A percentile compares a stretch with the other conserved stretches of the same genome.
Conservation (phyloP, 495 filamentous ascomycete species). For the Talaromyces liani region DNA sequence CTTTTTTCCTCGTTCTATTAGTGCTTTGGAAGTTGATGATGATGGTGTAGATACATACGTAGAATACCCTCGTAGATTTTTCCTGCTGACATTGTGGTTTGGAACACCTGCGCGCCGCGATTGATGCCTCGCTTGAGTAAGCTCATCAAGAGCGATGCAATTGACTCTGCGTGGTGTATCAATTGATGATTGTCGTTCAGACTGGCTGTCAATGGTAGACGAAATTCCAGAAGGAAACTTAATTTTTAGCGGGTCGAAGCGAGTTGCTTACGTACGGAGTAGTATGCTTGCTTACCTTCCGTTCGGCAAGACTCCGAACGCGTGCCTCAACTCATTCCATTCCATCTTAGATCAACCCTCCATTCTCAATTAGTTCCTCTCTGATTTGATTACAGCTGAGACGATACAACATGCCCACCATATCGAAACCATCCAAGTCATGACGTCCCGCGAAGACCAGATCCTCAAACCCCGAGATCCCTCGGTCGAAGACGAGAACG, state of each 20-base stretch:
- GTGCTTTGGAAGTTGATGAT: background rate
- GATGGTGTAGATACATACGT: constrained; percentile 32
- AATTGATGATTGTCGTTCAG: background rate
- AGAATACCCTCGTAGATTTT: constrained; percentile 70
- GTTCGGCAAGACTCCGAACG: background rate
- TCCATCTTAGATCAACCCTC: background rate
- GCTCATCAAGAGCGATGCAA: constrained; percentile 2
- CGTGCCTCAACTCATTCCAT: background rate
- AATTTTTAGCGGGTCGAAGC: background rate
- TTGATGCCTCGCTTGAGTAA: background rate
- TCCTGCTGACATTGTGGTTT: constrained; percentile 47
- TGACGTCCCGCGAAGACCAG: constrained; percentile 46
- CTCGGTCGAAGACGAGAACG: constrained; percentile 47
- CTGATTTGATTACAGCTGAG: background rate
- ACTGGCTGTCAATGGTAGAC: background rate
- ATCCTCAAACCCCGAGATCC: constrained; percentile 48
- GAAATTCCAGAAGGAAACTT: background rate
- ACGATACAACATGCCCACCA: constrained; percentile 24
- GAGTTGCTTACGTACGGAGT: background rate
- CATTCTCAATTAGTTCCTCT: background rate
- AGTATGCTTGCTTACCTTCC: too few relatives aligned
- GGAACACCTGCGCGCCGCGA: constrained; percentile 24
- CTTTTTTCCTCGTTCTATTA: constrained; percentile 29
- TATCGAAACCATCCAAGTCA: constrained; percentile 15
- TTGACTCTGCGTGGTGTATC: background rate